Evolutionary conservation across 2,329 filamentous ascomycete genomes (phyloP).

Genomic region (Chaetothyriales sp.): DNA sequence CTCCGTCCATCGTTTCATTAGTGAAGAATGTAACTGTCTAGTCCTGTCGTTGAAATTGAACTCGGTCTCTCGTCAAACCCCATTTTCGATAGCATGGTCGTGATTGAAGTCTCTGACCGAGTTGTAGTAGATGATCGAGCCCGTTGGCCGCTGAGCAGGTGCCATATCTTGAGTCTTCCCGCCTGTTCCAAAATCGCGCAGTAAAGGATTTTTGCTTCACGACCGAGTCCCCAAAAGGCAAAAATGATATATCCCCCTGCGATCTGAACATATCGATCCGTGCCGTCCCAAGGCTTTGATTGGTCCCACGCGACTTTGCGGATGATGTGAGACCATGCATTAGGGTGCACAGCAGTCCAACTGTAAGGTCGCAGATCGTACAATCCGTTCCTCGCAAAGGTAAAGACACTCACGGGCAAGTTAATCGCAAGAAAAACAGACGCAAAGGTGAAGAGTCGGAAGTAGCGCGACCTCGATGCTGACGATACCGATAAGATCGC

Average conservation of each 20-base stretch:
- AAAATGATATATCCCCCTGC: slow-evolving; percentile 43
- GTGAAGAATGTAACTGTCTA: not conserved
- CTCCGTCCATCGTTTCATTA: not conserved
- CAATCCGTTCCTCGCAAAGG: slow-evolving; percentile 34
- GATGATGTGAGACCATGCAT: slow-evolving; percentile 36
- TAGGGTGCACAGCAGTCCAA: slow-evolving; percentile 41
- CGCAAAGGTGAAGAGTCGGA: slow-evolving; percentile 22
- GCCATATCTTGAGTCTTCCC: not conserved
- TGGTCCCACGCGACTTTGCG: not conserved
- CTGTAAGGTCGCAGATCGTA: slow-evolving; percentile 32
- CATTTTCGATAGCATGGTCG: slow-evolving; percentile 19
- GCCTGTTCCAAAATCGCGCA: slow-evolving; percentile 21
- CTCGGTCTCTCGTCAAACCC: slow-evolving; percentile 23
- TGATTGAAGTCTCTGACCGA: not conserved
- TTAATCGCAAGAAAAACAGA: slow-evolving; percentile 44
- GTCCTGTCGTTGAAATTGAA: not conserved
- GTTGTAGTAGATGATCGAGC: not conserved
- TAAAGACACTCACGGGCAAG: slow-evolving; percentile 40
- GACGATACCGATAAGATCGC: slow-evolving; percentile 45
- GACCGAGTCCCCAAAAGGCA: slow-evolving; percentile 51
- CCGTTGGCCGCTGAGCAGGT: too few relatives aligned
- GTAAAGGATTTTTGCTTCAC: slow-evolving; percentile 46
- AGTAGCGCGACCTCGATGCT: slow-evolving; percentile 22
- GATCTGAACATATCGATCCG: slow-evolving; percentile 47
- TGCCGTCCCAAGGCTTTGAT: not conserved